Evolutionary conservation across 495 filamentous ascomycete species (phyloP).

Genomic region (Barbatosphaeria neglecta): DNA sequence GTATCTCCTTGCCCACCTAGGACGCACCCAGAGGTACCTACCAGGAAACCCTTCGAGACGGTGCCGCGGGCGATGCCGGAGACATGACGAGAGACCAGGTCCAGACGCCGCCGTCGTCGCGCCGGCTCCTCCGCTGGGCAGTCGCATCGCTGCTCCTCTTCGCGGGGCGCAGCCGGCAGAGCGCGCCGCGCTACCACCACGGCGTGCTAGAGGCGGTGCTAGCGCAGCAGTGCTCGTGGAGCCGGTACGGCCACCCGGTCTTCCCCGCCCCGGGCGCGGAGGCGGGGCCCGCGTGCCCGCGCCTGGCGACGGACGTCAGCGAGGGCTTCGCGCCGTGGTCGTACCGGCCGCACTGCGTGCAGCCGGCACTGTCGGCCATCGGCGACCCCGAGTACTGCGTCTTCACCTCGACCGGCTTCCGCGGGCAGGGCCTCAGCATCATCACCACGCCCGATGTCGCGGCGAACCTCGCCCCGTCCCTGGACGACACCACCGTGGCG

Average conservation of each 20-base stretch:
- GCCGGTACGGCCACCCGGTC: conserved; percentile 2
- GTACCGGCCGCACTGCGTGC: conserved; percentile 14
- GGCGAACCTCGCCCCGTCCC: conserved; percentile 7
- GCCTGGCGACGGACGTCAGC: not conserved
- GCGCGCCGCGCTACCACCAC: not conserved
- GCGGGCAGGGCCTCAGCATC: conserved; percentile 12
- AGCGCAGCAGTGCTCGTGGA: conserved; percentile 5
- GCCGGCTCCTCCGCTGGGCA: not conserved
- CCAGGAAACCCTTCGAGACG: no score
- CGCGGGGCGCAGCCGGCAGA: not conserved
- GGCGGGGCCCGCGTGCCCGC: no score
- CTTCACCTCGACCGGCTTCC: conserved; percentile 15
- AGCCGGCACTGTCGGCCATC: conserved; percentile 1
- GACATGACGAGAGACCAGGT: no score
- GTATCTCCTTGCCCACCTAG: no score
- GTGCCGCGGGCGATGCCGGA: no score
- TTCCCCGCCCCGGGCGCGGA: not conserved
- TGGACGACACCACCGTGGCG: conserved; percentile 14
- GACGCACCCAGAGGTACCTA: no score
- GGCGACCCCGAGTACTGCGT: conserved; percentile 15
- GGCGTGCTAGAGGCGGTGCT: not conserved
- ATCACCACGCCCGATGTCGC: conserved; percentile 15
- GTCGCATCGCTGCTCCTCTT: not conserved
- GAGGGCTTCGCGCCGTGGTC: conserved; percentile 13
- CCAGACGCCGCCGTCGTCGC: not conserved